phyloP scores from a whole-genome alignment of 495 filamentous ascomycete genomes.

The Penicillium crystallinum region DNA sequence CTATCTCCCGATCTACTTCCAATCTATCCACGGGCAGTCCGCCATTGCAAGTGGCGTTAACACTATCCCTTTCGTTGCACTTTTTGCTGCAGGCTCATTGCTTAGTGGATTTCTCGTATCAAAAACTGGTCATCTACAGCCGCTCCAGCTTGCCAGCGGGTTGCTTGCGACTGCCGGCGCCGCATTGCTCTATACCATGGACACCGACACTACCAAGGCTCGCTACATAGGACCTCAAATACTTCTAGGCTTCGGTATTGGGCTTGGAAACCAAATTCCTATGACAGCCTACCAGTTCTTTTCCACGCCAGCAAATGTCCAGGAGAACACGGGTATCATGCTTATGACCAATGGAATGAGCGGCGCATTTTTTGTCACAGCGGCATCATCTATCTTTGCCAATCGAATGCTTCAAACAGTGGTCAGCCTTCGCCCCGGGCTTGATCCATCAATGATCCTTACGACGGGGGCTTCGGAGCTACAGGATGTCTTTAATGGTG shows the following conservation, averaged over 20 bases:
- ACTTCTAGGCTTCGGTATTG: background rate
- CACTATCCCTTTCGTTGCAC: conserved; percentile 52
- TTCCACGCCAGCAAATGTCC: too few species aligned
- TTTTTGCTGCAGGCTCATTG: background rate
- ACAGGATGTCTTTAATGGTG: too few species aligned
- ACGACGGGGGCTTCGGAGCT: too few species aligned
- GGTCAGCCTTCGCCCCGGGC: too few species aligned
- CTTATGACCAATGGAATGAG: too few species aligned
- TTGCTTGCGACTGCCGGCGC: background rate
- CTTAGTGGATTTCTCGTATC: conserved; percentile 31
- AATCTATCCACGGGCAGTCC: conserved; percentile 59
- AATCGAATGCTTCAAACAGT: too few species aligned
- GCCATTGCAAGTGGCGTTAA: conserved; percentile 60
- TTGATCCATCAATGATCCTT: too few species aligned
- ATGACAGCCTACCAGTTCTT: background rate
- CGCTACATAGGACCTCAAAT: background rate
- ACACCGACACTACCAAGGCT: background rate
- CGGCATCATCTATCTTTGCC: too few species aligned
- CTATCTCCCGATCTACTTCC: conserved; percentile 60
- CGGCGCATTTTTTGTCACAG: too few species aligned
- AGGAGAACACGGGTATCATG: too few species aligned
- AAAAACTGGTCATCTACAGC: conserved; percentile 43
- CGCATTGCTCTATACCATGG: background rate
- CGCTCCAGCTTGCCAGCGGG: background rate
- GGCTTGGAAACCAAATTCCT: background rate